Base-by-base conservation (phyloP, 495 filamentous ascomycete genomes). In the Aspergillus heteromorphus region DNA sequence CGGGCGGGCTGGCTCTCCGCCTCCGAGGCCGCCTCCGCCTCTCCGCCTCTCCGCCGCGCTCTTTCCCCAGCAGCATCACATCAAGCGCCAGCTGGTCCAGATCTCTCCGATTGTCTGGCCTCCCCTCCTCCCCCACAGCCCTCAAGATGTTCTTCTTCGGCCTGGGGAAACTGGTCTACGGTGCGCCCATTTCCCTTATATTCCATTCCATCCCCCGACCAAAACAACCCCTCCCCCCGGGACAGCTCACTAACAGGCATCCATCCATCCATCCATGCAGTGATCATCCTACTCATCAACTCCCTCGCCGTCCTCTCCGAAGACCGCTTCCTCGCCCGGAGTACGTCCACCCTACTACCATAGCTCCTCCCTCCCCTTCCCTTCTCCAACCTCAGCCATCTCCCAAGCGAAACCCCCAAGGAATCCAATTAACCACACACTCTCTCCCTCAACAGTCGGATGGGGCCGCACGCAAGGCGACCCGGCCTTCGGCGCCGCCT, bases 251-350 rank as follows among this genome's bases (percentile, higher is more conserved):
- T 18, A 6, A 7, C n/a, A 7, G 18, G 38, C 30, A 45, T 19
- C n/a, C 25, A 21, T 16, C 2, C 7, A 21, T 49, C 31, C 4
- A 19, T 51, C 45, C 21, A 48, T 64, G 19, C 64, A 93, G 90
- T 89, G 48, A 78, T 82, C 54, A 74, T 95, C 67, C 87, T 98
- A 65, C 80, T 97, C 67, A 83, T 92, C 65, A 98, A 98, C 74
- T 89, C 89, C 38, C 89, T 97, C 66, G 89, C 91, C 48, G 85
- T 98, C 71, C 86, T 97, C 47, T 96, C 91, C 63, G 92, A 98
- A 82, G 93, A 98, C 75, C 85, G 95, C 27, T 98, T 98, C 70
- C 86, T 98, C 48, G 93, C 95, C 48, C 84, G 95, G 62, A 93
- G 91, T 95, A 86, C 61, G 84, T 74, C 47, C 29, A 45, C 45